A percentile compares a stretch with the other conserved stretches of the same genome.
These are phyloP conservation scores for Breviolum minutum DNA, from an alignment of 73 alveolate genomes.

Conservation along the genomic window DNA sequence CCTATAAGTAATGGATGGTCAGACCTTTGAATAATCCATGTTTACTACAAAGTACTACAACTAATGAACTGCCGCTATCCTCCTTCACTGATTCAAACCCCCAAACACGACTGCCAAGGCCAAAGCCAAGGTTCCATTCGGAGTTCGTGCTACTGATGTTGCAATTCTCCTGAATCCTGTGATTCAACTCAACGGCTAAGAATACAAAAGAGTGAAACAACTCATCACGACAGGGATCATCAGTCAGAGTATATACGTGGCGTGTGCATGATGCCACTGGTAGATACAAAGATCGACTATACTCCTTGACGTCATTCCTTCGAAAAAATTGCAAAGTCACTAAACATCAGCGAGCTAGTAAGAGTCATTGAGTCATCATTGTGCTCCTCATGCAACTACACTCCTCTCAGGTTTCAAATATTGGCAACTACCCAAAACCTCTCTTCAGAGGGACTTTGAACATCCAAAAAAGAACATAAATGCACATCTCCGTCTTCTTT, in stretches of 20 bases:
- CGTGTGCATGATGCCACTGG: too few species aligned
- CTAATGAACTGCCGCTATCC: not conserved
- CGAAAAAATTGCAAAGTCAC: not conserved
- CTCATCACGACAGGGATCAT: not conserved
- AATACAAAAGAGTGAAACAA: not conserved
- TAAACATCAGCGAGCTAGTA: not conserved
- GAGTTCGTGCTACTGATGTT: constrained; percentile 5
- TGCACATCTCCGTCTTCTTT: not conserved
- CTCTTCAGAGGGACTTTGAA: not conserved
- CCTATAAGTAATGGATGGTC: not conserved
- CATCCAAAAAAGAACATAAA: not conserved
- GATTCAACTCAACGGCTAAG: not conserved
- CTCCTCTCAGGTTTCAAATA: not conserved
- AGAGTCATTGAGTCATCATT: not conserved
- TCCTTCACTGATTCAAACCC: not conserved
- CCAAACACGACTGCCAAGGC: not conserved
- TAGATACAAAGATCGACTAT: too few species aligned
- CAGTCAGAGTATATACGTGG: not conserved
- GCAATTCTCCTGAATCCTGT: not conserved
- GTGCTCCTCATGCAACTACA: not conserved
- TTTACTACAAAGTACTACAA: not conserved
- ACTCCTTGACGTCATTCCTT: not conserved
- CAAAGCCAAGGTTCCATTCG: constrained; percentile 8
- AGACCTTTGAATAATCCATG: not conserved
- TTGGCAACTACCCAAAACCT: not conserved